Evolutionary conservation across 129 eudicot genomes (phyloP).

Genomic region (Arctium lappa): DNA sequence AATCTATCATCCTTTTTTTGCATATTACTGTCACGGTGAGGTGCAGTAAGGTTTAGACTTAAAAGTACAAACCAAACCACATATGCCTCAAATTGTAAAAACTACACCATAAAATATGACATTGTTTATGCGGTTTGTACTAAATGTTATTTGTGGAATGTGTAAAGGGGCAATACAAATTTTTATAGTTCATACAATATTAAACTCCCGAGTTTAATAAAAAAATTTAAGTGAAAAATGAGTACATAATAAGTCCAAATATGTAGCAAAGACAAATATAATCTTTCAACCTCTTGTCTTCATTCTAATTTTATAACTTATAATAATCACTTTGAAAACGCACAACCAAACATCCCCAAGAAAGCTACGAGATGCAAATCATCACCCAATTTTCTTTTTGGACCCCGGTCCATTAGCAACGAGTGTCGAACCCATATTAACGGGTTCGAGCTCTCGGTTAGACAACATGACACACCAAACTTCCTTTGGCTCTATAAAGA

Average conservation of each 20-base stretch:
- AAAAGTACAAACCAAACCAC: no score
- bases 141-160: no score
- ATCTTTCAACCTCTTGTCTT: no score
- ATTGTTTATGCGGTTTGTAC: no score
- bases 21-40: neutral
- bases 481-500: neutral
- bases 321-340: neutral
- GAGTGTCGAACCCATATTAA: neutral
- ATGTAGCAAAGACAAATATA: neutral
- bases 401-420: neutral
- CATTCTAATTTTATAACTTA: neutral
- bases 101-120: no score
- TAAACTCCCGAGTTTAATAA: no score
- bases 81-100: no score
- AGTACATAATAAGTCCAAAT: no score
- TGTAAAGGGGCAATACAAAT: no score
- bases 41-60: neutral
- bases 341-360: neutral
- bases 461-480: neutral
- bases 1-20: no score
- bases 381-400: neutral
- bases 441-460: neutral
- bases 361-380: neutral
- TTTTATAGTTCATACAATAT: no score
- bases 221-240: no score